Conservation (phyloP, 164 flowering plant genomes). For the Vitis amurensis region DNA sequence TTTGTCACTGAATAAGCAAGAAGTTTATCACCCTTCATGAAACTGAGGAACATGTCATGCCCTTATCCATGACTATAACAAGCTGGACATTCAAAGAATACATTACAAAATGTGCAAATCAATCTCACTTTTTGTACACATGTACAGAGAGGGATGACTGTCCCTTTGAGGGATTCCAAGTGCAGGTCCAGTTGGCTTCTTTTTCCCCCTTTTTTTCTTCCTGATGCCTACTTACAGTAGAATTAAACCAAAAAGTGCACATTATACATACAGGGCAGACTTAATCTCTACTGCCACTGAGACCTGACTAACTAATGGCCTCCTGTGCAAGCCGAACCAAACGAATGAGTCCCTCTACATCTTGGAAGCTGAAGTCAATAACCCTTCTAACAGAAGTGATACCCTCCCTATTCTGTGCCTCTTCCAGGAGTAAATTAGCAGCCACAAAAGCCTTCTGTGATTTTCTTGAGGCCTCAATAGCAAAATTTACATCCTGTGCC, state of each 20-base stretch:
- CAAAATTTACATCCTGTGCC: conserved; percentile 61
- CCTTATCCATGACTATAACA: conserved; percentile 17
- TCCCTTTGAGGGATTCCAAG: conserved; percentile 5
- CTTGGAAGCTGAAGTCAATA: conserved; percentile 82
- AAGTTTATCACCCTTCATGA: conserved; percentile 4
- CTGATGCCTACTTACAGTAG: conserved; percentile 5
- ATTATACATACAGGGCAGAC: conserved; percentile 18
- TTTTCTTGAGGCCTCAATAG: conserved; percentile 80
- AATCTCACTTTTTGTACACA: conserved; percentile 41
- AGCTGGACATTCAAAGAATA: conserved; percentile 29
- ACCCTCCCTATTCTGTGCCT: conserved; percentile 36
- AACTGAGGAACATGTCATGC: conserved; percentile 7
- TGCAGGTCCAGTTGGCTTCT: conserved; percentile 11
- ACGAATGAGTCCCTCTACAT: conserved; percentile 56
- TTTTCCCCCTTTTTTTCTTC: conserved; percentile 8
- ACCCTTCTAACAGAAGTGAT: conserved; percentile 52
- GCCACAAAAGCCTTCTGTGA: conserved; percentile 57
- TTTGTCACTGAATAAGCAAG: neutral
- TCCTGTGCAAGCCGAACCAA: conserved; percentile 68
- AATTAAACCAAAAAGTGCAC: conserved; percentile 16
- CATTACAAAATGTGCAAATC: conserved; percentile 29
- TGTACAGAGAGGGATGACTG: conserved; percentile 26
- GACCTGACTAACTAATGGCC: conserved; percentile 43
- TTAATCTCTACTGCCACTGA: conserved; percentile 21
- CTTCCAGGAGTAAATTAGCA: conserved; percentile 38